Conservation (phyloP, 371 early-diverging fungal species). For the Mortierella sp. region DNA sequence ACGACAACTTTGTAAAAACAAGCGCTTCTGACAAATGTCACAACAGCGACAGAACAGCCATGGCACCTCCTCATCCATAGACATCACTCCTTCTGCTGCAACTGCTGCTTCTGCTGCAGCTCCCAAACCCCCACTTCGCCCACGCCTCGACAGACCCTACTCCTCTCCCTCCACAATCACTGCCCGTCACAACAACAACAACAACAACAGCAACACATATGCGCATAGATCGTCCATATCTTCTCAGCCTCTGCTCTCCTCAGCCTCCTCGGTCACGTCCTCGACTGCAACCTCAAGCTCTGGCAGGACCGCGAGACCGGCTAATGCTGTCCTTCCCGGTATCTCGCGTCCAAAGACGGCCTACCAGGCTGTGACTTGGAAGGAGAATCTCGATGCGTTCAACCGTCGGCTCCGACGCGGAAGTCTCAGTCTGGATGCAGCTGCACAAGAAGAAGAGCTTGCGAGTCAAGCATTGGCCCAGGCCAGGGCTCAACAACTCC, state of each 20-base stretch:
- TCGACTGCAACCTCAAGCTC: conserved; percentile 2
- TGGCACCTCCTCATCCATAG: conserved; percentile 21
- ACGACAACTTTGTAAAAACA: background rate
- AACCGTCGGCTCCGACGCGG: conserved; percentile 51
- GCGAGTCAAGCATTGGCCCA: conserved; percentile 12
- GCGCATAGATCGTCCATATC: background rate
- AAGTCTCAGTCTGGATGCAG: conserved; percentile 46
- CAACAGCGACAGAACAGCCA: conserved; percentile 19
- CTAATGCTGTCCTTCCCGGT: conserved; percentile 8
- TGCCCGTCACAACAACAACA: background rate
- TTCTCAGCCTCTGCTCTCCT: conserved; percentile 15
- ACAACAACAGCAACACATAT: background rate
- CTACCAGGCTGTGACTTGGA: conserved; percentile 56
- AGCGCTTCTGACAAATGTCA: conserved; percentile 17
- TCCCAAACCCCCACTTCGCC: background rate
- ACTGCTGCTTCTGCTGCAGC: background rate
- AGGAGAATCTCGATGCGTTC: conserved; percentile 55
- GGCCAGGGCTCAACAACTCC: conserved; percentile 17
- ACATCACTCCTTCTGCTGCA: background rate
- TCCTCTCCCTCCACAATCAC: conserved; percentile 27
- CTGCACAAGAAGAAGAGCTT: conserved; percentile 40
- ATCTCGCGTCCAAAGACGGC: conserved; percentile 36
- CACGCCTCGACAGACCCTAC: conserved; percentile 25
- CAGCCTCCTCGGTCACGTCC: conserved; percentile 25
- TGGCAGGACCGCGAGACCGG: conserved; percentile 16